Evolutionary conservation across 2,329 filamentous ascomycete species (phyloP), one percentile per base, ranked within the genome.

Genomic region (Thelonectria blattea): DNA sequence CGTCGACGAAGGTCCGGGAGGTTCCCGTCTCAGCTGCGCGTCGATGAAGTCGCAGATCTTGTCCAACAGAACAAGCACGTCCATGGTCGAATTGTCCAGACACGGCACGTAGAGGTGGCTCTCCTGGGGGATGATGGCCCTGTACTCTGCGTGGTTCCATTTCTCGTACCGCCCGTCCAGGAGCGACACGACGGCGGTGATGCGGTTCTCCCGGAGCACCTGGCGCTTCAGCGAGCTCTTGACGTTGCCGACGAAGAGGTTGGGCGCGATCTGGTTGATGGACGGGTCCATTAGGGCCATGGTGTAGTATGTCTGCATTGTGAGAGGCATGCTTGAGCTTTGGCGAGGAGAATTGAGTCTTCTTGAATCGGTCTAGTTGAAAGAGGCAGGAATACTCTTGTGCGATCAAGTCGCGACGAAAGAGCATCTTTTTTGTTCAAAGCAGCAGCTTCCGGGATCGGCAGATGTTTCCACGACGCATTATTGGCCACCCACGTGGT

Each of bases 11-110:
- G 22, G 11, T 8, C 18, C 50, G 5, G 46, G 43, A 48, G 47
- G 30, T 24, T 24, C 37, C 3, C 52, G 50, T 24, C 41, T 47
- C 14, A 66, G 42, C 17, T 68, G 66, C 17, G 52, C 45, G 45
- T 71, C 65, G 34, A 72, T 70, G 48, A 72, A 72, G 42, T 71
- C 61, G 62, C 70, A 72, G 10, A 71, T 68, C 5, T 56, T 54
- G 22, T 65, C 58, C 14, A 72, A 51, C 6, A 68, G 55, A 2
- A 52, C 52, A 14, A 72, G 65, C 12, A 72, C 59, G 27, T 72
- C 64, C 64, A 67, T 68, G 18, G 69, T 69, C 3, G 64, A 63
- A 17, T 22, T 70, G 47, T 71, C 69, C 8, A 65, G 41, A 32
- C 69, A 71, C 32, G 61, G 64, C 10, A 72, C 64, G 53, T 65